These are phyloP conservation scores for Medicago truncatula DNA, from an alignment of 306 rosid genomes.

Conservation along the genomic window MtrunA17r5.0-ANR NC_053042.1:47360501-47361000, in stretches of 20 bases:
- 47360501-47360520: slow-evolving; percentile 15
- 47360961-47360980: slow-evolving; percentile 43
- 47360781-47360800: slow-evolving; percentile 35
- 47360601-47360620: slow-evolving; percentile 31
- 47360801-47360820: slow-evolving; percentile 29
- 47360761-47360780: slow-evolving; percentile 58
- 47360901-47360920: slow-evolving; percentile 99
- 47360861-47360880: slow-evolving; percentile 94
- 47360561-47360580: slow-evolving; percentile 20
- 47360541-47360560: slow-evolving; percentile 22
- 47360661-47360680: slow-evolving; percentile 86
- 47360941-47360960: slow-evolving; percentile 84
- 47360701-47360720: slow-evolving; percentile 84
- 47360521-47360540: slow-evolving; percentile 20
- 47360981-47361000: not conserved
- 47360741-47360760: slow-evolving; percentile 81
- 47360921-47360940: slow-evolving; percentile 87
- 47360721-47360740: slow-evolving; percentile 83
- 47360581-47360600: not conserved
- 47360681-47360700: slow-evolving; percentile 85
- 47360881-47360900: slow-evolving; percentile 99
- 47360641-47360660: slow-evolving; percentile 35
- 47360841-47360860: slow-evolving; percentile 69
- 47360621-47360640: slow-evolving; percentile 26
- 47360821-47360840: slow-evolving; percentile 38